A percentile compares a stretch with the other conserved stretches of the same genome.
These are phyloP conservation scores for Coriolopsis trogii DNA, from an alignment of 1,284 basidiomycete species.

Conservation along the genomic window DNA sequence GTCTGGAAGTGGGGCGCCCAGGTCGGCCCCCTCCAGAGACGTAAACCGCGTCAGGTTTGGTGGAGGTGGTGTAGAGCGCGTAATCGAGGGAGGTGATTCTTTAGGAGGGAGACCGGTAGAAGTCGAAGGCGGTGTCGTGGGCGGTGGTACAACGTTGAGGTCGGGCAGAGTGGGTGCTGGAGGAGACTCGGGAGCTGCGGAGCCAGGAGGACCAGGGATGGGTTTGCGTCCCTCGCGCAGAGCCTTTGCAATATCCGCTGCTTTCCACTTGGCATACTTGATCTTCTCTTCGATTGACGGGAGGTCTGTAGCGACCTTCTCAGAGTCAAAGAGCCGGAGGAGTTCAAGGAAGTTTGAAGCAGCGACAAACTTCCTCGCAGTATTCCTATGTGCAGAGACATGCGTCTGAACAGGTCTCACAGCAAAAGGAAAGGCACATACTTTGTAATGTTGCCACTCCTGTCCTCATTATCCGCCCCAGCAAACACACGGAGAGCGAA, in stretches of 20 bases:
- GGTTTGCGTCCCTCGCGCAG: conserved; percentile 85
- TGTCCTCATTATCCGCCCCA: conserved; percentile 90
- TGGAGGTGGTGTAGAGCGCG: conserved; percentile 19
- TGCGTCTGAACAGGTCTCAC: conserved; percentile 11
- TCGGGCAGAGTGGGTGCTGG: conserved; percentile 7
- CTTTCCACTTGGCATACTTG: conserved; percentile 92
- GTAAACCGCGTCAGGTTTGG: conserved; percentile 23
- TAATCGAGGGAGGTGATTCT: conserved; percentile 24
- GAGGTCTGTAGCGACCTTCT: conserved; percentile 52
- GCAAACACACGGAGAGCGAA: conserved; percentile 90
- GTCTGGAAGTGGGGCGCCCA: conserved; percentile 14
- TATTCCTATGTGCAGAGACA: conserved; percentile 50
- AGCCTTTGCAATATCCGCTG: conserved; percentile 86
- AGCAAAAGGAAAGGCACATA: conserved; percentile 32
- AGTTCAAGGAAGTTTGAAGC: conserved; percentile 88
- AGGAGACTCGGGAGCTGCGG: conserved; percentile 28
- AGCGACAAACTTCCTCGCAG: conserved; percentile 88
- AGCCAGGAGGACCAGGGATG: conserved; percentile 61
- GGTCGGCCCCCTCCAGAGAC: conserved; percentile 22
- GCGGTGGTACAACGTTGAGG: conserved; percentile 15
- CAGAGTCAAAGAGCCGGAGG: conserved; percentile 75
- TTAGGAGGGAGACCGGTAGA: conserved; percentile 17
- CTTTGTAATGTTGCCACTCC: conserved; percentile 77
- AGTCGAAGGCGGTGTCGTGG: conserved; percentile 22
- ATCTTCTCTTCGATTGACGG: conserved; percentile 60